Percentiles rank a stretch among this genome's conserved stretches.
Conservation (phyloP, 306 rosid species). For the Trifolium repens region DNA sequence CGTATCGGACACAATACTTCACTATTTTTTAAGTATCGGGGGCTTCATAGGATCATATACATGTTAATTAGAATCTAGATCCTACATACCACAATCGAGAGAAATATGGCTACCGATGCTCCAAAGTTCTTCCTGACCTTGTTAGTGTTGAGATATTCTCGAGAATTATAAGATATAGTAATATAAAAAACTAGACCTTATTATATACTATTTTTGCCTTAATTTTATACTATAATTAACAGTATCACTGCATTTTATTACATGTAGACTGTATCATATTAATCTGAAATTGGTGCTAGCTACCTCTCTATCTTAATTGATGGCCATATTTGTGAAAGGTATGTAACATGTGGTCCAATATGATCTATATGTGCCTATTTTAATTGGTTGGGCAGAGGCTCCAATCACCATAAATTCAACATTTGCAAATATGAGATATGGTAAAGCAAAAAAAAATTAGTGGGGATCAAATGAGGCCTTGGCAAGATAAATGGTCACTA, state of each 20-base stretch:
- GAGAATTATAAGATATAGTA: background rate
- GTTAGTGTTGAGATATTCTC: background rate
- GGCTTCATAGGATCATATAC: no score
- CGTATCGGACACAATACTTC: no score
- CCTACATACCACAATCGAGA: no score
- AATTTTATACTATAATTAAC: background rate
- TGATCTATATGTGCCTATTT: conserved; percentile 48
- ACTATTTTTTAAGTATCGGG: no score
- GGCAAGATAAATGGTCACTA: conserved; percentile 28
- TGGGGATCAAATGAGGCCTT: conserved; percentile 35
- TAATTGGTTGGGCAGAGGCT: conserved; percentile 43
- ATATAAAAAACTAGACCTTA: background rate
- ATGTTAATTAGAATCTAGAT: no score
- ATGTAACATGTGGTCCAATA: conserved; percentile 55
- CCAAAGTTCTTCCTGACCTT: background rate
- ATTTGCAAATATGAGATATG: conserved; percentile 39
- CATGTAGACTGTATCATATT: conserved; percentile 33
- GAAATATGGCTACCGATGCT: background rate
- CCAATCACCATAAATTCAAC: conserved; percentile 45
- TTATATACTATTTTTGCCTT: background rate
- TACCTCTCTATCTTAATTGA: conserved; percentile 37
- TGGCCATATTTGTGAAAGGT: conserved; percentile 42
- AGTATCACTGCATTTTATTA: background rate
- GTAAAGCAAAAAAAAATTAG: conserved; percentile 44
- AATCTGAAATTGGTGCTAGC: conserved; percentile 41